A percentile compares a stretch with the other conserved stretches of the same genome.
Evolutionary conservation across 768 basidiomycete species (phyloP).

Genomic region (Phylloporus rhodoxanthus): DNA sequence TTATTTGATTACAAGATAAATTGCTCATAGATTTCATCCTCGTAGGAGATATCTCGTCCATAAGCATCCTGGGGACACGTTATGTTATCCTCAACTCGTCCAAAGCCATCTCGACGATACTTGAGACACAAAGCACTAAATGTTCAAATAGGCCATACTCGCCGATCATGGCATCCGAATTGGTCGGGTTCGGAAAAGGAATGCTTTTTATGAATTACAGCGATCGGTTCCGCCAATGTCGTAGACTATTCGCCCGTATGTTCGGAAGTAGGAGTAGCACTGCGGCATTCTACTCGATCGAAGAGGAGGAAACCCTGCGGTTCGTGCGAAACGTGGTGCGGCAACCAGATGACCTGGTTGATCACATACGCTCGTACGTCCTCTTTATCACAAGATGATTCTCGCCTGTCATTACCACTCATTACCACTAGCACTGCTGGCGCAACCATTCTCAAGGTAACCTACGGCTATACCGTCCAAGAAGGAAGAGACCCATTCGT

Average conservation of each 20-base stretch:
- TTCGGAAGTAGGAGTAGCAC: conserved; percentile 10
- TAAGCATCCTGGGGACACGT: conserved; percentile 37
- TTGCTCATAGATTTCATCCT: conserved; percentile 11
- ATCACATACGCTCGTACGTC: conserved; percentile 20
- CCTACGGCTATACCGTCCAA: conserved; percentile 37
- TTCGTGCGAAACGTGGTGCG: conserved; percentile 15
- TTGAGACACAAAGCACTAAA: conserved; percentile 52
- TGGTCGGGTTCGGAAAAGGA: conserved; percentile 13
- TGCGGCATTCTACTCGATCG: conserved; percentile 10
- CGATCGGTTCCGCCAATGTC: conserved; percentile 8
- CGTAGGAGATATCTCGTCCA: conserved; percentile 15
- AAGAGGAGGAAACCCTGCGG: conserved; percentile 12
- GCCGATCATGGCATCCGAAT: conserved; percentile 16
- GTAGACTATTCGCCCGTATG: conserved; percentile 7
- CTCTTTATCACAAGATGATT: too few species aligned
- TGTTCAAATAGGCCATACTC: conserved; percentile 23
- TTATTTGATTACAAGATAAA: background rate
- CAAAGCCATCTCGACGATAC: conserved; percentile 40
- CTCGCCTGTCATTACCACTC: too few species aligned
- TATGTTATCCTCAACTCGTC: conserved; percentile 47
- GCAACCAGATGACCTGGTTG: conserved; percentile 7
- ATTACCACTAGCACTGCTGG: conserved; percentile 9
- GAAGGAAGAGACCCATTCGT: conserved; percentile 35
- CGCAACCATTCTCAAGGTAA: conserved; percentile 32
- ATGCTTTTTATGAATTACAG: conserved; percentile 6